These are phyloP conservation scores for Circinella umbellata DNA, from an alignment of 371 early-diverging fungal species.

Conservation along the genomic window DNA sequence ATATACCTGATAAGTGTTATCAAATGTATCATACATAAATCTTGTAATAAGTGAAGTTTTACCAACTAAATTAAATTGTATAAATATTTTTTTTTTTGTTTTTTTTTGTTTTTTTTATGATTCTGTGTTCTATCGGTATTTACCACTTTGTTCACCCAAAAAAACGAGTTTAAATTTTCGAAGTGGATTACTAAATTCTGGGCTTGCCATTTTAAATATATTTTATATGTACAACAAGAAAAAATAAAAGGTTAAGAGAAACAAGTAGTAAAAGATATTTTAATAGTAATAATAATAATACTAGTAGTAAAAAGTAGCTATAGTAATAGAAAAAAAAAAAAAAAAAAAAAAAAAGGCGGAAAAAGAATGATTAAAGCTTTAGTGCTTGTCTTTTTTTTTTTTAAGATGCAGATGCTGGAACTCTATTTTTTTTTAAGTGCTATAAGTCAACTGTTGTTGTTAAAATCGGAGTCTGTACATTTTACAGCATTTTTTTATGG, in stretches of 20 bases:
- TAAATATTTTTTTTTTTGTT: not conserved
- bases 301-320: not conserved
- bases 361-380: not conserved
- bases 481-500: too few species aligned
- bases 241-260: not conserved
- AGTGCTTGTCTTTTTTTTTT: too few species aligned
- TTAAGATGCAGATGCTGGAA: too few species aligned
- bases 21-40: conserved; percentile 98
- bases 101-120: not conserved
- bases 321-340: not conserved
- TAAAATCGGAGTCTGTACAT: too few species aligned
- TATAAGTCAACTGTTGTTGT: too few species aligned
- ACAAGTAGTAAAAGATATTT: not conserved
- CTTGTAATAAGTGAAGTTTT: conserved; percentile 98
- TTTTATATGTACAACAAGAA: too few species aligned
- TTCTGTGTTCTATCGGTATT: conserved; percentile 12
- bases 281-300: too few species aligned
- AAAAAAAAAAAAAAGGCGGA: not conserved
- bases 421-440: too few species aligned
- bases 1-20: conserved; percentile 83
- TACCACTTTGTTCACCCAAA: conserved; percentile 97
- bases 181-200: conserved; percentile 69
- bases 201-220: conserved; percentile 28
- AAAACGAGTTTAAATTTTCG: conserved; percentile 93
- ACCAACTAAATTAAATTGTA: conserved; percentile 70